Percentiles rank a stretch among this genome's conserved stretches.
Evolutionary conservation across 352 stramenopile genomes (phyloP).

Genomic region (Achlya hypogyna): DNA sequence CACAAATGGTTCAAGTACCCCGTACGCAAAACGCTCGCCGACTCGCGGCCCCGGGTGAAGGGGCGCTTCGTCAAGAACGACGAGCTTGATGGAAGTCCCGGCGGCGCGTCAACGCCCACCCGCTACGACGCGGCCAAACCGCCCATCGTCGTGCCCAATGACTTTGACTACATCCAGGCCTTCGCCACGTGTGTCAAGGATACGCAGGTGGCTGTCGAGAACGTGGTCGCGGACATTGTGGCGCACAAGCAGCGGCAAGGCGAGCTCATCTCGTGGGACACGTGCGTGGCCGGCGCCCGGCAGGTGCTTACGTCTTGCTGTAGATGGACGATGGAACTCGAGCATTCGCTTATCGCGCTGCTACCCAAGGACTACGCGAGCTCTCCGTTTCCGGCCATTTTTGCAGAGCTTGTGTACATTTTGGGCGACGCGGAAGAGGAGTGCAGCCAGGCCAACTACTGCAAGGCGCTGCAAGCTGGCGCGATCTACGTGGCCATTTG

Average conservation of each 20-base stretch:
- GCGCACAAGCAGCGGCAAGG: constrained; percentile 11
- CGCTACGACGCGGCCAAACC: neutral
- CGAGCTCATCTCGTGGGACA: constrained; percentile 18
- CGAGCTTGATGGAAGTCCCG: neutral
- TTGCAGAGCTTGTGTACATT: constrained; percentile 20
- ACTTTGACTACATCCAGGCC: constrained; percentile 20
- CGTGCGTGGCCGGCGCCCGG: neutral
- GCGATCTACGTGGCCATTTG: constrained; percentile 19
- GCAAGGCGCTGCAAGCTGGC: constrained; percentile 13
- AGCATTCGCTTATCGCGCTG: neutral
- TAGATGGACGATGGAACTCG: constrained; percentile 17
- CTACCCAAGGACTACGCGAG: constrained; percentile 8
- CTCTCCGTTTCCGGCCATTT: constrained; percentile 17
- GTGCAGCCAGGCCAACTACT: constrained; percentile 15
- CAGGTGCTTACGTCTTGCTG: neutral
- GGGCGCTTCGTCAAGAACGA: constrained; percentile 20
- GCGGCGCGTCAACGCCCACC: neutral
- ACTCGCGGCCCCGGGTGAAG: constrained; percentile 16
- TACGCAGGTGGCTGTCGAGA: neutral
- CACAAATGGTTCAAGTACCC: constrained; percentile 21
- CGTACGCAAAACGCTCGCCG: constrained; percentile 15
- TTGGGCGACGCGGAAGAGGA: constrained; percentile 20
- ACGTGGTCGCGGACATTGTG: constrained; percentile 15
- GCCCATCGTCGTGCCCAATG: neutral
- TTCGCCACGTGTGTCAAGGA: constrained; percentile 19